A percentile compares a stretch with the other conserved stretches of the same genome.
Evolutionary conservation across 202 grass and related monocot genomes (phyloP).

Genomic region (Setaria italica): DNA sequence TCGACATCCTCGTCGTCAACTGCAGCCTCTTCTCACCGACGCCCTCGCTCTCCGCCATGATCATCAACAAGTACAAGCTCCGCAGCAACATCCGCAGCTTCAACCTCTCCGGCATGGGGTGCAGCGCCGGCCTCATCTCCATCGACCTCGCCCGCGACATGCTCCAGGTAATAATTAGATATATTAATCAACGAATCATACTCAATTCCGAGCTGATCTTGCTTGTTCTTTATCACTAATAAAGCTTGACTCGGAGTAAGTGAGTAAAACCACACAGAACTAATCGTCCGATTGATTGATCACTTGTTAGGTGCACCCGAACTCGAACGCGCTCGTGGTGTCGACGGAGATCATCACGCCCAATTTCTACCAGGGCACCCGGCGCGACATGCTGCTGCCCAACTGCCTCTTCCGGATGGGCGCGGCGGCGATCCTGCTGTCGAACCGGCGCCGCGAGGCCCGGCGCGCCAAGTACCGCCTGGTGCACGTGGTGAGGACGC

Average conservation of each 20-base stretch:
- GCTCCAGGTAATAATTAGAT: conserved; percentile 57
- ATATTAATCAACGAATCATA: too few relatives aligned
- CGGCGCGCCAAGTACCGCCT: conserved; percentile 78
- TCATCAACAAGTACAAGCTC: conserved; percentile 97
- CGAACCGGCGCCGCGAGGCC: conserved; percentile 69
- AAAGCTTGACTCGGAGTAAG: too few relatives aligned
- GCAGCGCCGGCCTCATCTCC: conserved; percentile 94
- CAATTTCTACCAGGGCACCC: conserved; percentile 74
- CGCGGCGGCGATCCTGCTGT: conserved; percentile 83
- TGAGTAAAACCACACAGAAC: too few relatives aligned
- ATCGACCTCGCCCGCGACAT: conserved; percentile 89
- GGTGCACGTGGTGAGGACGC: conserved; percentile 81
- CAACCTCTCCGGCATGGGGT: conserved; percentile 99
- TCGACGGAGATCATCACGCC: conserved; percentile 95
- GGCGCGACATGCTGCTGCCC: conserved; percentile 78
- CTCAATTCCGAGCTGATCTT: not conserved
- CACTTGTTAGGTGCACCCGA: conserved; percentile 60
- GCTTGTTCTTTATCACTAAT: not conserved
- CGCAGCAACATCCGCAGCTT: conserved; percentile 95
- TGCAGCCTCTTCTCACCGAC: conserved; percentile 97
- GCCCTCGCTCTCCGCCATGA: conserved; percentile 94
- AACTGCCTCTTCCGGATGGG: conserved; percentile 96
- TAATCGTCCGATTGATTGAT: too few relatives aligned
- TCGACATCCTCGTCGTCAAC: conserved; percentile 96
- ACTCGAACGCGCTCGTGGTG: conserved; percentile 82